Evolutionary conservation across 306 rosid genomes (phyloP).

Genomic region (Ziziphus jujuba): DNA sequence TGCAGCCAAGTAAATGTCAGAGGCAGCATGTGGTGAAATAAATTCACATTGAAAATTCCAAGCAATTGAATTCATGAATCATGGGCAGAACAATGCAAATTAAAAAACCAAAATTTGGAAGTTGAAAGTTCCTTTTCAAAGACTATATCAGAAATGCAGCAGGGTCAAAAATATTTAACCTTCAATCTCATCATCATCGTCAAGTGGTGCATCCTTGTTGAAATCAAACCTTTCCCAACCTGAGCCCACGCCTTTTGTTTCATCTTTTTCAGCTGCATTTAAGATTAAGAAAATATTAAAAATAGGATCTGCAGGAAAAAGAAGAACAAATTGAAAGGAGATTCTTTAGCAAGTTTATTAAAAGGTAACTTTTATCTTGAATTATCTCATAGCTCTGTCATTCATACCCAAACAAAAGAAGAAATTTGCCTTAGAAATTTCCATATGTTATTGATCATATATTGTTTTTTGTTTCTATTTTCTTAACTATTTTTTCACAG

Average conservation of each 20-base stretch:
- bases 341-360: background rate
- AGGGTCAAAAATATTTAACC: constrained; percentile 34
- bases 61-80: no score
- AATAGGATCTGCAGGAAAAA: background rate
- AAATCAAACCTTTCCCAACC: constrained; percentile 92
- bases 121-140: background rate
- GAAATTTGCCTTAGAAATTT: no score
- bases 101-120: background rate
- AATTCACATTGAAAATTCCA: no score
- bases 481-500: no score
- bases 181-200: constrained; percentile 68
- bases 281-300: background rate
- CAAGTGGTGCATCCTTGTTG: constrained; percentile 86
- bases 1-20: no score
- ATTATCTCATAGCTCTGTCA: background rate
- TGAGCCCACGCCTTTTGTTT: constrained; percentile 58
- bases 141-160: background rate
- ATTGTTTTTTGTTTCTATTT: no score
- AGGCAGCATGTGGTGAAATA: no score
- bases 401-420: background rate
- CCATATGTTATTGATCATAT: no score
- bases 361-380: background rate
- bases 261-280: constrained; percentile 65
- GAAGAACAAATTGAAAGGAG: background rate
- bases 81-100: background rate